Conservation (phyloP, 2,329 filamentous ascomycete species). For the Fusarium vanettenii region DNA sequence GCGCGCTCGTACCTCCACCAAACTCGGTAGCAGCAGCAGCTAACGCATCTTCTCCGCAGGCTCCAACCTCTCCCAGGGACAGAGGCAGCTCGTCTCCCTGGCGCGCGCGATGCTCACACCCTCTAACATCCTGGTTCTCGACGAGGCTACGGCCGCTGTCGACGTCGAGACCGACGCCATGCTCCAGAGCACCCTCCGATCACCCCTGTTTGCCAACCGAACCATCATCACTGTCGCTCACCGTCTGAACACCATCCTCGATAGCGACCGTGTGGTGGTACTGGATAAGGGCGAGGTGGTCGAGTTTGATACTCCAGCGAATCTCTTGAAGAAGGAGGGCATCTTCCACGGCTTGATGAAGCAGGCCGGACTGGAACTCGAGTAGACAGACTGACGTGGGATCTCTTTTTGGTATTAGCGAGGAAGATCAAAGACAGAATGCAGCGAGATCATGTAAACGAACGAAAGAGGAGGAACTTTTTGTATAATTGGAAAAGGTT, state of each 20-base stretch:
- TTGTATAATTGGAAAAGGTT: conserved; percentile 8
- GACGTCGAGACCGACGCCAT: conserved; percentile 76
- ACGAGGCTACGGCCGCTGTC: conserved; percentile 90
- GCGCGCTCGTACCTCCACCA: conserved; percentile 9
- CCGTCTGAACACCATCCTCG: conserved; percentile 96
- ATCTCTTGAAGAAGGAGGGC: conserved; percentile 79
- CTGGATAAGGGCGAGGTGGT: conserved; percentile 90
- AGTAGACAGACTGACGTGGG: conserved; percentile 39
- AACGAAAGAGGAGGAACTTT: conserved; percentile 13
- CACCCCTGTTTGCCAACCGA: conserved; percentile 81
- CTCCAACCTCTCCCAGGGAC: conserved; percentile 94
- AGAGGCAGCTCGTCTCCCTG: conserved; percentile 92
- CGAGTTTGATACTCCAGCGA: conserved; percentile 89
- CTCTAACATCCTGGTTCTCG: conserved; percentile 95
- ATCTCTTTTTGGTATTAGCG: neutral
- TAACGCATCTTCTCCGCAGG: conserved; percentile 61
- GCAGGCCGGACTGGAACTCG: conserved; percentile 80
- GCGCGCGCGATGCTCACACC: conserved; percentile 94
- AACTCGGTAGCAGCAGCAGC: conserved; percentile 7
- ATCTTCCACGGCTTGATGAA: conserved; percentile 91
- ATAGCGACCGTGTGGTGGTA: conserved; percentile 90
- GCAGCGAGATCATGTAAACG: neutral
- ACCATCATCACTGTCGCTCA: conserved; percentile 99
- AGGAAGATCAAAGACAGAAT: neutral
- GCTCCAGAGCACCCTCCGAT: conserved; percentile 72